phyloP scores from a whole-genome alignment of 2,329 filamentous ascomycete genomes.

The Bipolaris victoriae region DNA sequence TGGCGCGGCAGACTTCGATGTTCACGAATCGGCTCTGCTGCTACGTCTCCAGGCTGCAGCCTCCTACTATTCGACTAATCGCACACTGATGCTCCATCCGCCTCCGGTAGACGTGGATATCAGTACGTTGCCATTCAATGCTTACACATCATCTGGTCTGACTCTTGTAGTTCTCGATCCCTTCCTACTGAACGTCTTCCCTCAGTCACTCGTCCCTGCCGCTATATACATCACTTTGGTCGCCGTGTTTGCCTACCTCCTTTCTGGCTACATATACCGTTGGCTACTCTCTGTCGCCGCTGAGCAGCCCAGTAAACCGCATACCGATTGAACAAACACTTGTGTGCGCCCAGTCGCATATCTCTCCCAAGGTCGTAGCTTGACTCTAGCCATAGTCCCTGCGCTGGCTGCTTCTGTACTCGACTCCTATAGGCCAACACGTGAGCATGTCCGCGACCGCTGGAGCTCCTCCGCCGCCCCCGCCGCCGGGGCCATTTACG shows the following conservation, averaged over 20 bases:
- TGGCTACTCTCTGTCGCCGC: constrained; percentile 36
- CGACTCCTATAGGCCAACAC: neutral
- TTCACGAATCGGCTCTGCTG: constrained; percentile 65
- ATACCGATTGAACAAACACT: constrained; percentile 37
- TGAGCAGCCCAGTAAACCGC: constrained; percentile 33
- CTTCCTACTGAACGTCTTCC: constrained; percentile 79
- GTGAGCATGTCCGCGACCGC: constrained; percentile 32
- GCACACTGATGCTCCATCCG: constrained; percentile 74
- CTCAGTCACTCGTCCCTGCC: constrained; percentile 76
- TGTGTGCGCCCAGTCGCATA: neutral
- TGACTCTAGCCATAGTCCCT: neutral
- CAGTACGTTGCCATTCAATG: constrained; percentile 49
- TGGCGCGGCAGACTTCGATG: constrained; percentile 8
- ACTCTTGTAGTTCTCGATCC: constrained; percentile 74
- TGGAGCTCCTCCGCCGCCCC: constrained; percentile 28
- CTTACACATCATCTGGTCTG: constrained; percentile 10
- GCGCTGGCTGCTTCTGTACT: neutral
- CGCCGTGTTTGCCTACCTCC: constrained; percentile 59
- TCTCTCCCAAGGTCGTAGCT: neutral
- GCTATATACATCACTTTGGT: constrained; percentile 70
- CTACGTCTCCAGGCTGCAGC: constrained; percentile 78
- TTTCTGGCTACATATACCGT: constrained; percentile 54
- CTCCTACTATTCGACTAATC: constrained; percentile 81
- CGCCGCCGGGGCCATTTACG: constrained; percentile 15
- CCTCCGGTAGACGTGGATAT: constrained; percentile 78